These are phyloP conservation scores for Yamadazyma paraphyllophila DNA, from an alignment of 805 yeast species.

Conservation along the genomic window DNA sequence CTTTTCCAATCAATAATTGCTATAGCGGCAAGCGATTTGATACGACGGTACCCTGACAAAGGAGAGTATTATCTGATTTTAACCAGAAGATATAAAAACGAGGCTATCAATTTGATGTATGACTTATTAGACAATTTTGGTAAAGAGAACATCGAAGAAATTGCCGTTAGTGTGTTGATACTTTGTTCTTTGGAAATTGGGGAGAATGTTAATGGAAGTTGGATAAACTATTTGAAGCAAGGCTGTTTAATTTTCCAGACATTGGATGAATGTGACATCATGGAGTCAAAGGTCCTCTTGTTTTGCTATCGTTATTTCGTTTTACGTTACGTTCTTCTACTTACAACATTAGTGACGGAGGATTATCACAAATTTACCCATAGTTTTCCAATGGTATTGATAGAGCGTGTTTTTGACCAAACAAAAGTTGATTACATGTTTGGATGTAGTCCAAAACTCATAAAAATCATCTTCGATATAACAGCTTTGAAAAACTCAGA, in stretches of 20 bases:
- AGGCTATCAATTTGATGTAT: conserved; percentile 26
- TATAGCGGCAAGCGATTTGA: conserved; percentile 22
- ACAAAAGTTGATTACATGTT: conserved; percentile 27
- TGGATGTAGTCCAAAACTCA: conserved; percentile 31
- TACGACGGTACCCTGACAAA: conserved; percentile 12
- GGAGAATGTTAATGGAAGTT: conserved; percentile 22
- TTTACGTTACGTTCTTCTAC: conserved; percentile 24
- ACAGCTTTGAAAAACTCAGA: conserved; percentile 15
- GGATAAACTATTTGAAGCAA: conserved; percentile 30
- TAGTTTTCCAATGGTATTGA: conserved; percentile 21
- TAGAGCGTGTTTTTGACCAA: conserved; percentile 20
- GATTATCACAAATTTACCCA: conserved; percentile 15
- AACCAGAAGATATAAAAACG: conserved; percentile 21
- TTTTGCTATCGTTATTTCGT: conserved; percentile 31
- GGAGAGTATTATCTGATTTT: conserved; percentile 8
- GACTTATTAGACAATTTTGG: conserved; percentile 21
- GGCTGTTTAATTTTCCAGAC: conserved; percentile 25
- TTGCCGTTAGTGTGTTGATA: conserved; percentile 24
- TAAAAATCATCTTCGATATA: conserved; percentile 20
- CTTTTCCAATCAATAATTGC: conserved; percentile 19
- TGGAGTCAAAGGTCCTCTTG: conserved; percentile 18
- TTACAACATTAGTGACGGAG: conserved; percentile 20
- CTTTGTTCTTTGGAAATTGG: conserved; percentile 30
- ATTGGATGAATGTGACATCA: conserved; percentile 16
- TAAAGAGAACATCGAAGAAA: conserved; percentile 21